Conservation (phyloP, 2,329 filamentous ascomycete genomes). For the Sphaerostilbella broomeana region DNA sequence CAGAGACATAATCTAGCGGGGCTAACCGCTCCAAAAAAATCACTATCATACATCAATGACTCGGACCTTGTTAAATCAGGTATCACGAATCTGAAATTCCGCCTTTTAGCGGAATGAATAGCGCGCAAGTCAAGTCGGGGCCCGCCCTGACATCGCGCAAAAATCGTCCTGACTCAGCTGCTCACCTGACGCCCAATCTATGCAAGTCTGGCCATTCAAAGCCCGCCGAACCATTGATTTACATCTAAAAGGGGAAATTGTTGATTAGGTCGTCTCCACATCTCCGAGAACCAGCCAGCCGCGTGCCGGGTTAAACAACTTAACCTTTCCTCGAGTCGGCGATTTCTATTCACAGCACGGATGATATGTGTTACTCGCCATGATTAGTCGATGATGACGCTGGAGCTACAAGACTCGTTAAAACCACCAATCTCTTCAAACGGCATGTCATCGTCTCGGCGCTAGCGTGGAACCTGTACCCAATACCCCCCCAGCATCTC, state of each 20-base stretch:
- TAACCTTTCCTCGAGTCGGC: background rate
- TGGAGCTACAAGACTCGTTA: background rate
- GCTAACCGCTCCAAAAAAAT: too few species aligned
- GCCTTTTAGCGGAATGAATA: too few species aligned
- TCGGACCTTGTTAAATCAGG: too few species aligned
- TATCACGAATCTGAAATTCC: too few species aligned
- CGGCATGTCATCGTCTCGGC: conserved; percentile 6
- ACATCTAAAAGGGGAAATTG: too few species aligned
- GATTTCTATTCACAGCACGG: background rate
- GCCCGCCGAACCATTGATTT: too few species aligned
- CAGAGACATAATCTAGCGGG: too few species aligned
- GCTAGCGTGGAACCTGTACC: conserved; percentile 1
- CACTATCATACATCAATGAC: too few species aligned
- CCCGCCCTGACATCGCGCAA: too few species aligned
- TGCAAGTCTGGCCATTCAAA: conserved; percentile 11
- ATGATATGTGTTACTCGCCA: background rate
- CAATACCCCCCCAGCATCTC: too few species aligned
- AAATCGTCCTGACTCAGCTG: conserved; percentile 13
- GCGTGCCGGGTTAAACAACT: background rate
- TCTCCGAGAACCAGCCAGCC: conserved; percentile 1
- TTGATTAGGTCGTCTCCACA: too few species aligned
- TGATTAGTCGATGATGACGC: background rate
- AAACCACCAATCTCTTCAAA: background rate
- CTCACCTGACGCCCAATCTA: conserved; percentile 17
- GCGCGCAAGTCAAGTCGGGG: too few species aligned